Percentiles rank a stretch among this genome's conserved stretches.
These are phyloP conservation scores for Gorgonomyces haynaldii DNA, from an alignment of 192 early-diverging fungal genomes.

Conservation along the genomic window DNA sequence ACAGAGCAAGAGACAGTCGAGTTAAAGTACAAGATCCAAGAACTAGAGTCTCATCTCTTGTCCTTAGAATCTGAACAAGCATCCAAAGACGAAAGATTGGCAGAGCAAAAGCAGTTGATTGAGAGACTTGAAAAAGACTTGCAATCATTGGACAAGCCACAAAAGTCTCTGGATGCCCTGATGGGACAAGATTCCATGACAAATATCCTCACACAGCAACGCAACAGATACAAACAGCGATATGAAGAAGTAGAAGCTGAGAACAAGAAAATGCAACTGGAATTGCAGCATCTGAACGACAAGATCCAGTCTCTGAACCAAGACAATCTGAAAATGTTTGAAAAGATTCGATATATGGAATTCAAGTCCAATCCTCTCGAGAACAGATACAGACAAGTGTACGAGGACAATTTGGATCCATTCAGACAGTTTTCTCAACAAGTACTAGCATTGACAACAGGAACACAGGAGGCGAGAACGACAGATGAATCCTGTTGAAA, in stretches of 20 bases:
- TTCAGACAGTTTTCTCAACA: conserved; percentile 72
- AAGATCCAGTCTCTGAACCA: conserved; percentile 56
- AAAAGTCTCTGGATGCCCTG: too few relatives aligned
- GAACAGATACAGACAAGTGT: conserved; percentile 63
- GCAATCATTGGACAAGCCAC: too few relatives aligned
- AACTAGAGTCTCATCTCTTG: too few relatives aligned
- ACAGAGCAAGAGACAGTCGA: too few relatives aligned
- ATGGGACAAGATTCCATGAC: too few relatives aligned
- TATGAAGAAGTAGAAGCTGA: conserved; percentile 73
- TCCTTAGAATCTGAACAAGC: too few relatives aligned
- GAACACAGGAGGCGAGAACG: conserved; percentile 60
- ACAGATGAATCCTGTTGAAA: conserved; percentile 65
- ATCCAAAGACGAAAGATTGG: too few relatives aligned
- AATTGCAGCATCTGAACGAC: conserved; percentile 45
- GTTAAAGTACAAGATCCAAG: too few relatives aligned
- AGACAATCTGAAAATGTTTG: conserved; percentile 85
- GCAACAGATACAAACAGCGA: conserved; percentile 79
- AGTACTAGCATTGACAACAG: conserved; percentile 16
- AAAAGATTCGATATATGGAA: conserved; percentile 79
- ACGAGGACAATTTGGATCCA: conserved; percentile 83
- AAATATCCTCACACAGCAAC: conserved; percentile 81
- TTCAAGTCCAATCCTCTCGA: conserved; percentile 46
- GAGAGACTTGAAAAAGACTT: too few relatives aligned
- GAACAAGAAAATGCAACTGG: conserved; percentile 10
- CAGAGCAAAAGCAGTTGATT: too few relatives aligned